phyloP scores from a whole-genome alignment of 148 eudicot species.

The Vaccinium macrocarpon region DNA sequence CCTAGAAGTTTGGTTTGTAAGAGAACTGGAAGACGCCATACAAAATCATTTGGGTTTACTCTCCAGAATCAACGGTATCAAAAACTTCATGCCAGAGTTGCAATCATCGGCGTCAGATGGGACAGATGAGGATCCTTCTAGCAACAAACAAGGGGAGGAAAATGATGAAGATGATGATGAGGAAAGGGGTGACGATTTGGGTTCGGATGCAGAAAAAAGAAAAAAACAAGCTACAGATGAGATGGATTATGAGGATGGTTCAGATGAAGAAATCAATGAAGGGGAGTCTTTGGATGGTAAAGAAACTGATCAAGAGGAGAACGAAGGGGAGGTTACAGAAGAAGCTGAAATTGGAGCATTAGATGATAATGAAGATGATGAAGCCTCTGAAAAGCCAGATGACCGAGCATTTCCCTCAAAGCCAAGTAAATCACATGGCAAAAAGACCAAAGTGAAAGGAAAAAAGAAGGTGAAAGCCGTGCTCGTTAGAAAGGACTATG shows the following conservation, averaged over 20 bases:
- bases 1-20: conserved; percentile 40
- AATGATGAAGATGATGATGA: conserved; percentile 42
- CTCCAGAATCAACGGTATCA: conserved; percentile 64
- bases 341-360: conserved; percentile 22
- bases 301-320: conserved; percentile 38
- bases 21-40: conserved; percentile 64
- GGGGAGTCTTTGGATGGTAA: conserved; percentile 27
- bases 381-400: conserved; percentile 22
- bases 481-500: conserved; percentile 23
- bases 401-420: conserved; percentile 17
- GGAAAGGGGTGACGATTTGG: conserved; percentile 66
- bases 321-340: conserved; percentile 20
- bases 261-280: conserved; percentile 43
- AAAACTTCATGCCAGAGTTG: conserved; percentile 36
- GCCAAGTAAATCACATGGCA: conserved; percentile 24
- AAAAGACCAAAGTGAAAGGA: conserved; percentile 22
- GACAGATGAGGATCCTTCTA: conserved; percentile 37
- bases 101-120: conserved; percentile 36
- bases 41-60: conserved; percentile 62
- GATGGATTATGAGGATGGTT: conserved; percentile 72
- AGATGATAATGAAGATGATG: conserved; percentile 30
- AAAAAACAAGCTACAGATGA: conserved; percentile 71
- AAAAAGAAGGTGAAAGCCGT: conserved; percentile 12
- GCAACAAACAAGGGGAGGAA: conserved; percentile 19
- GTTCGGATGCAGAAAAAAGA: conserved; percentile 54